Conservation (phyloP, 306 rosid species). For the Cajanus cajan region DNA sequence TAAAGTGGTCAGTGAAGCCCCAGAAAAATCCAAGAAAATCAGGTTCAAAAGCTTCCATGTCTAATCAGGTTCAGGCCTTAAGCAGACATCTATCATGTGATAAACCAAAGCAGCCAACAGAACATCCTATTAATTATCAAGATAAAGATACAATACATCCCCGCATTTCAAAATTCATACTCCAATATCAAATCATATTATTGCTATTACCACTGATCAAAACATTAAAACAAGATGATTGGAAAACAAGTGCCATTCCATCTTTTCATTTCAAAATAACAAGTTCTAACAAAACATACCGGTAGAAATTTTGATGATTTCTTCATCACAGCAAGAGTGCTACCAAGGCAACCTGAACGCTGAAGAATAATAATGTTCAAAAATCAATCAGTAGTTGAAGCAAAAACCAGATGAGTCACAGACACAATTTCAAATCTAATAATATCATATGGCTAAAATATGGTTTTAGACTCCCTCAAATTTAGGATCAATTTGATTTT, state of each 20-base stretch:
- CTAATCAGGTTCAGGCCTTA: not conserved
- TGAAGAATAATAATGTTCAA: conserved; percentile 39
- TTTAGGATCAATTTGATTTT: too few relatives aligned
- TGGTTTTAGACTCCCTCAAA: too few relatives aligned
- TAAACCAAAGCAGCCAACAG: conserved; percentile 10
- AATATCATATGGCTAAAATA: too few relatives aligned
- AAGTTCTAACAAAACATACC: conserved; percentile 45
- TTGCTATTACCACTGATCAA: not conserved
- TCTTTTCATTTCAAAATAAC: conserved; percentile 10
- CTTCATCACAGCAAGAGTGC: conserved; percentile 93
- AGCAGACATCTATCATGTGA: not conserved
- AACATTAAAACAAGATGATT: not conserved
- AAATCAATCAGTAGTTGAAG: conserved; percentile 30
- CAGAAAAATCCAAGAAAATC: not conserved
- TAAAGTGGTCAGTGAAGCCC: not conserved
- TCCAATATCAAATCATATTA: not conserved
- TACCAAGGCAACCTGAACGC: conserved; percentile 94
- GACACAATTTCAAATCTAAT: conserved; percentile 9
- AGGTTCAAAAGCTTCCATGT: not conserved
- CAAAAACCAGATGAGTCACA: conserved; percentile 8
- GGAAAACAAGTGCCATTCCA: not conserved
- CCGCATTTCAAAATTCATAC: not conserved
- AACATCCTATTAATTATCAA: conserved; percentile 1
- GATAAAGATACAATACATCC: not conserved
- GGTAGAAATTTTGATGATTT: conserved; percentile 84